Evolutionary conservation across 2,329 filamentous ascomycete genomes (phyloP), one percentile per base, ranked within the genome.

Genomic region (Ascosphaera aggregata): DNA sequence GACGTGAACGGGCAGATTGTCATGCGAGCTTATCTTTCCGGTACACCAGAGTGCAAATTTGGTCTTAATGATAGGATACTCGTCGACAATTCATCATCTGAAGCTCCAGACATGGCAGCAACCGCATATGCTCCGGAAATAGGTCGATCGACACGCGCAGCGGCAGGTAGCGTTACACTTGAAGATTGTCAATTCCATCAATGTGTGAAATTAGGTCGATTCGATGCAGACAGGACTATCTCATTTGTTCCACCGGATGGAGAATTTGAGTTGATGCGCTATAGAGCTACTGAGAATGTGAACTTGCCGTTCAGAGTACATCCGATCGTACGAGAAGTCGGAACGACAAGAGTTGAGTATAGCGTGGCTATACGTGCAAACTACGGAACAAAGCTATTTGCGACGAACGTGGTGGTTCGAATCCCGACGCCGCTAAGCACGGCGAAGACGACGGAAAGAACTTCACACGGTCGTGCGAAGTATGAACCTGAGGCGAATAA

Each of bases 181-280:
- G 91, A 98, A 55, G 89, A 98, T 57, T 95, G 91, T 54, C 89
- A 95, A 54, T 94, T 98, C 62, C 89, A 98, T 59, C 89, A 98
- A 59, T 98, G 89, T 57, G 89, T 98, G 43, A 93, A 94, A 63
- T 69, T 98, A 20, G 85, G 86, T 46, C 91, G 91, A 54, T 98
- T 98, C 53, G 89, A 95, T 58, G 79, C 79, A 20, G 89, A 98
- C 59, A 71, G 89, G 46, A 95, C 93, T 55, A 95, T 98, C 57
- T 89, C 79, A 43, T 94, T 98, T 56, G 76, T 98, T 30, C 89
- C 89, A 2, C 89, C 89, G 2, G 89, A 98, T 54, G 89, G 89
- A 47, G 86, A 94, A 54, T 98, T 98, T 57, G 89, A 98, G 62
- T 69, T 98, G 44, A 98, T 98, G 89, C 78, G 85, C 37, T 98